phyloP scores from a whole-genome alignment of 2,329 filamentous ascomycete genomes.

The Trichoderma atrobrunneum region DNA sequence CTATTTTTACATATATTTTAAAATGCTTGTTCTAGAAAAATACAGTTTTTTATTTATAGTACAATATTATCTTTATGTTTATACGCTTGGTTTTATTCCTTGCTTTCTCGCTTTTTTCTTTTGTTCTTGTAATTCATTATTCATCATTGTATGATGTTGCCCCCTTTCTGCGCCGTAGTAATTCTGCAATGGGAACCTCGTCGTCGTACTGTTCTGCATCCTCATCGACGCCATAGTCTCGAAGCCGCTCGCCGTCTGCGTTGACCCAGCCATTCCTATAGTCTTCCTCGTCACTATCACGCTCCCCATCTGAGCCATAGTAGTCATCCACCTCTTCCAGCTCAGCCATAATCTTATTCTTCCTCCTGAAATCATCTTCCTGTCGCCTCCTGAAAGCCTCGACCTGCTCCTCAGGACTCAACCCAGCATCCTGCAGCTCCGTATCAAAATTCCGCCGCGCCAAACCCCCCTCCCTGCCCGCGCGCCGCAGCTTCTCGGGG shows the following conservation, averaged over 20 bases:
- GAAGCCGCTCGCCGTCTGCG: constrained; percentile 68
- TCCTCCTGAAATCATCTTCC: constrained; percentile 43
- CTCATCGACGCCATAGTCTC: constrained; percentile 78
- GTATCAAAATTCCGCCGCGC: constrained; percentile 36
- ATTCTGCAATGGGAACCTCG: constrained; percentile 67
- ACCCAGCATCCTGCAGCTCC: constrained; percentile 35
- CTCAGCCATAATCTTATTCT: constrained; percentile 43
- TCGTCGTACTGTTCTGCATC: constrained; percentile 58
- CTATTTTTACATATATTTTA: constrained; percentile 1
- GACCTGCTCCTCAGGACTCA: constrained; percentile 44
- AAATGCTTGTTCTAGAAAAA: constrained; percentile 4
- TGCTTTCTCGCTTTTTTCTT: constrained; percentile 18
- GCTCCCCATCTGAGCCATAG: constrained; percentile 52
- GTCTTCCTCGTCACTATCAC: constrained; percentile 43
- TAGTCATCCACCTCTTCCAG: constrained; percentile 58
- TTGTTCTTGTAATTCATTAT: background rate
- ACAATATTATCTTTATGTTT: background rate
- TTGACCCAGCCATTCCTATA: constrained; percentile 63
- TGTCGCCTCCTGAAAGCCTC: constrained; percentile 51
- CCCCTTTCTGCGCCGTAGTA: constrained; percentile 57
- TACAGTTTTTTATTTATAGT: background rate
- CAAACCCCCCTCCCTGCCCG: constrained; percentile 39
- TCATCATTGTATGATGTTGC: background rate
- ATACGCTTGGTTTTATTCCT: constrained; percentile 18
- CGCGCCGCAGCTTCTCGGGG: constrained; percentile 56